Percentiles rank a stretch among this genome's conserved stretches.
These are phyloP conservation scores for Trichoderma pleuroti DNA, from an alignment of 2,329 filamentous ascomycete species.

Conservation along the genomic window DNA sequence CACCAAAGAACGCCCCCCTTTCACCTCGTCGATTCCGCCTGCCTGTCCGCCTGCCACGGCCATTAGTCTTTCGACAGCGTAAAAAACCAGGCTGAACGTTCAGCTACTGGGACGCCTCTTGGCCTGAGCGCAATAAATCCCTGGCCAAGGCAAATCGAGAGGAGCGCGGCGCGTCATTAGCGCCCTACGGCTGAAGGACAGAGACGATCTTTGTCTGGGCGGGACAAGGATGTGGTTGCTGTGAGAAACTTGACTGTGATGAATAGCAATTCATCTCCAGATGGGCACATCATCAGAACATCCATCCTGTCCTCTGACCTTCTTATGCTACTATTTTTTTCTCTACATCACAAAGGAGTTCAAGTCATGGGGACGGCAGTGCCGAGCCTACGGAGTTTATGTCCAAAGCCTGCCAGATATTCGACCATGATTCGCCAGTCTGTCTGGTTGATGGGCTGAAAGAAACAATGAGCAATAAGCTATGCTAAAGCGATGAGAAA, in stretches of 20 bases:
- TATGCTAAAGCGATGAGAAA: neutral
- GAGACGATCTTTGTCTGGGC: neutral
- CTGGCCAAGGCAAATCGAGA: neutral
- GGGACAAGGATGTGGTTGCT: neutral
- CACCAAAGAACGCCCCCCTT: neutral
- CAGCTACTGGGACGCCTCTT: neutral
- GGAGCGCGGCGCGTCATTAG: neutral
- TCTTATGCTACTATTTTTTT: neutral
- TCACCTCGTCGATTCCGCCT: neutral
- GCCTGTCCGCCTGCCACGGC: neutral
- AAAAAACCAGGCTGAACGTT: neutral
- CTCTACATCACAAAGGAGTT: neutral
- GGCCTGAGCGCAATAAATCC: neutral
- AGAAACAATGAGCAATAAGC: neutral
- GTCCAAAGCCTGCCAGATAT: neutral
- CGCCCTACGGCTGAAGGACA: neutral
- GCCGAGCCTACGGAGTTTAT: neutral
- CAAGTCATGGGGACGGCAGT: neutral
- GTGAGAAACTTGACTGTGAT: neutral
- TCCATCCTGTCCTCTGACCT: neutral
- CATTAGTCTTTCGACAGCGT: neutral
- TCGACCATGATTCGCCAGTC: neutral
- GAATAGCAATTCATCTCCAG: neutral
- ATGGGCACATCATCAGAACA: neutral
- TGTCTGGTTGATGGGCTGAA: neutral